Percentiles rank a stretch among this genome's conserved stretches.
These are phyloP conservation scores for Penicillium egyptiacum DNA, from an alignment of 495 filamentous ascomycete genomes.

Conservation along the genomic window DNA sequence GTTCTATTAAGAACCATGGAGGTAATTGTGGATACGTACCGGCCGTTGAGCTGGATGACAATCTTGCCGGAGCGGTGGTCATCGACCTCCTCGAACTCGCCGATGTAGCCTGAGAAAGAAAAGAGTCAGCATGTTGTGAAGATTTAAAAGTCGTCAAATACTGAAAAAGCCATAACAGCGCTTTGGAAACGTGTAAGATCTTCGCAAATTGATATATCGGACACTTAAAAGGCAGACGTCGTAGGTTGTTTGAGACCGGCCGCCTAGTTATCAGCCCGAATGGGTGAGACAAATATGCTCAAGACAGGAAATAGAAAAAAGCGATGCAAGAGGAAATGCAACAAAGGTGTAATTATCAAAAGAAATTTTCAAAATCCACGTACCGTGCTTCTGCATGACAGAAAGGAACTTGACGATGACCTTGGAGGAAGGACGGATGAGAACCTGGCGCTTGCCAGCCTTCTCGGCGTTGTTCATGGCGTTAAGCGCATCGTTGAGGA, in stretches of 20 bases:
- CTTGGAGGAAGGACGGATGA: slow-evolving; percentile 96
- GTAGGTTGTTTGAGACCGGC: slow-evolving; percentile 73
- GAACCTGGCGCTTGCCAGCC: slow-evolving; percentile 94
- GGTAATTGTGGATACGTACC: slow-evolving; percentile 36
- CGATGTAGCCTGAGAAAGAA: slow-evolving; percentile 81
- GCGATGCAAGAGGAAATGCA: slow-evolving; percentile 9
- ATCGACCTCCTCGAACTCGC: slow-evolving; percentile 99
- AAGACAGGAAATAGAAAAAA: slow-evolving; percentile 1
- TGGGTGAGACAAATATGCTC: slow-evolving; percentile 11
- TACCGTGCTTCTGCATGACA: slow-evolving; percentile 99
- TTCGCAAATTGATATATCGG: slow-evolving; percentile 82
- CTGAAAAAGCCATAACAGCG: slow-evolving; percentile 53
- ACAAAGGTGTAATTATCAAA: slow-evolving; percentile 8
- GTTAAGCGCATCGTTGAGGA: slow-evolving; percentile 99
- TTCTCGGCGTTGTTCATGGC: slow-evolving; percentile 99
- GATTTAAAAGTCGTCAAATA: slow-evolving; percentile 88
- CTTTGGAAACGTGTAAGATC: slow-evolving; percentile 90
- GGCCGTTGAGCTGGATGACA: slow-evolving; percentile 90
- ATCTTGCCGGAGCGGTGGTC: slow-evolving; percentile 99
- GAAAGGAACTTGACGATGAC: slow-evolving; percentile 98
- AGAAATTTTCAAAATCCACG: slow-evolving; percentile 38
- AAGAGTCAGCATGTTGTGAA: slow-evolving; percentile 76
- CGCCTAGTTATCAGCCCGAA: slow-evolving; percentile 99
- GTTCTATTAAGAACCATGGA: not conserved
- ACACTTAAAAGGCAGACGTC: slow-evolving; percentile 98